Evolutionary conservation across 2,329 filamentous ascomycete genomes (phyloP), one percentile per base, ranked within the genome.

Genomic region (Capronia americana): DNA sequence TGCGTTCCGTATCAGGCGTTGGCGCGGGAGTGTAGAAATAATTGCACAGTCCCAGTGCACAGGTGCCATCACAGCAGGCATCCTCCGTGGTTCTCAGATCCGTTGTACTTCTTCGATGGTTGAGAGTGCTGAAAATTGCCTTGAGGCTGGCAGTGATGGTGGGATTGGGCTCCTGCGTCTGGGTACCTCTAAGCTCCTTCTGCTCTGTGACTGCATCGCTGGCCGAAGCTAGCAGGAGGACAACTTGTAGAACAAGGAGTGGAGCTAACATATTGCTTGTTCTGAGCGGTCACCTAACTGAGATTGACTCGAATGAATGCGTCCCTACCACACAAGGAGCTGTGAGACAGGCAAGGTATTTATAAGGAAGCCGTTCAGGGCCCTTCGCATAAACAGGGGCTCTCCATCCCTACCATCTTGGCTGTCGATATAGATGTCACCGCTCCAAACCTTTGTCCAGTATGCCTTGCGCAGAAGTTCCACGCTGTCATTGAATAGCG

Each of bases 41-140:
- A 41, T 61, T 61, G 48, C 57, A 61, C 6, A 51, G 28, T 23
- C 63, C 63, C 1, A 65, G n/a, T 20, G 63, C 63, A 46, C 63
- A 65, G 14, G 46, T n/a, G 4, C 44, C 8, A 34, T n/a, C 32
- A 34, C 63, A 65, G 56, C 57, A 65, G 14, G 32, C 32, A 14
- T 56, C 44, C 8, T 24, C 30, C 30, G 57, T n/a, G n/a, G 34
- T 51, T 2, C n/a, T 24, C 38, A 17, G 17, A 38, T n/a, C 30
- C 56, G 56, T 44, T n/a, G 12, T 20, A 23, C 50, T 53, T 17
- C 23, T 12, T 8, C 44, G 48, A 14, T 17, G 11, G 53, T 24
- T 51, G 17, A 65, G 44, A 12, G 63, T 61, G 14, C 17, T 65
- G 57, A 65, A 65, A 20, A 65, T 65, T 5, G 63, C 61, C 20